Percentiles rank a stretch among this genome's conserved stretches.
These are phyloP conservation scores for Yarrowia keelungensis DNA, from an alignment of 805 yeast genomes.

Conservation along the genomic window DNA sequence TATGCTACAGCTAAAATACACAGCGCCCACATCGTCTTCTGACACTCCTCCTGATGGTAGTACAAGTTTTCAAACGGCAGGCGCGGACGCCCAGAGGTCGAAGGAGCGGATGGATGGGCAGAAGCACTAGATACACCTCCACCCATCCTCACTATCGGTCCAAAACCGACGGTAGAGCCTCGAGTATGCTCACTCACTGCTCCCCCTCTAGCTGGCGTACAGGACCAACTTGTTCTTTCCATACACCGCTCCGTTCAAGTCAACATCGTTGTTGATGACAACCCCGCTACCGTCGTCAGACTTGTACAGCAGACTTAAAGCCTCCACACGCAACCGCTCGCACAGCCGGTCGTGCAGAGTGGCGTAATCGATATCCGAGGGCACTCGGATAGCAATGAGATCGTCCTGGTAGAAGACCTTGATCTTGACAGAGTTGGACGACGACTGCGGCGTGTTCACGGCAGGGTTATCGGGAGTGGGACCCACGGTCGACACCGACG, in stretches of 20 bases:
- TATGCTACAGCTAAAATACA: conserved; percentile 29
- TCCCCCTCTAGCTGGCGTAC: conserved; percentile 43
- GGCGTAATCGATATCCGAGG: conserved; percentile 47
- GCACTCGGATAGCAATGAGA: conserved; percentile 52
- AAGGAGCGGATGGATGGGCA: too few relatives aligned
- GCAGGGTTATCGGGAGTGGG: conserved; percentile 33
- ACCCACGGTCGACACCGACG: conserved; percentile 31
- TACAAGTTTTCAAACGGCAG: conserved; percentile 15
- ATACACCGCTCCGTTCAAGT: conserved; percentile 46
- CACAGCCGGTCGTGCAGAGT: conserved; percentile 48
- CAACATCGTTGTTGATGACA: conserved; percentile 46
- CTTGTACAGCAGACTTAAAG: conserved; percentile 46
- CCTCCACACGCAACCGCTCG: conserved; percentile 48
- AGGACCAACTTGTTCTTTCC: conserved; percentile 49
- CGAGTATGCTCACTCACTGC: too few relatives aligned
- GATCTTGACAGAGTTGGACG: conserved; percentile 47
- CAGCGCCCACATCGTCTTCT: conserved; percentile 20
- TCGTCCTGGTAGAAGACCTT: conserved; percentile 52
- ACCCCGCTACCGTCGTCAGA: conserved; percentile 43
- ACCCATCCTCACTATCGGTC: too few relatives aligned
- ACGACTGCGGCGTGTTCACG: conserved; percentile 40
- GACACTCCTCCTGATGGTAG: conserved; percentile 21
- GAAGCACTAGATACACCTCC: too few relatives aligned
- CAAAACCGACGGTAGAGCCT: too few relatives aligned
- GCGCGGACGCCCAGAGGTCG: too few relatives aligned